Evolutionary conservation across 2,329 filamentous ascomycete genomes (phyloP).

Genomic region (Beauveria scarabaeidicola): DNA sequence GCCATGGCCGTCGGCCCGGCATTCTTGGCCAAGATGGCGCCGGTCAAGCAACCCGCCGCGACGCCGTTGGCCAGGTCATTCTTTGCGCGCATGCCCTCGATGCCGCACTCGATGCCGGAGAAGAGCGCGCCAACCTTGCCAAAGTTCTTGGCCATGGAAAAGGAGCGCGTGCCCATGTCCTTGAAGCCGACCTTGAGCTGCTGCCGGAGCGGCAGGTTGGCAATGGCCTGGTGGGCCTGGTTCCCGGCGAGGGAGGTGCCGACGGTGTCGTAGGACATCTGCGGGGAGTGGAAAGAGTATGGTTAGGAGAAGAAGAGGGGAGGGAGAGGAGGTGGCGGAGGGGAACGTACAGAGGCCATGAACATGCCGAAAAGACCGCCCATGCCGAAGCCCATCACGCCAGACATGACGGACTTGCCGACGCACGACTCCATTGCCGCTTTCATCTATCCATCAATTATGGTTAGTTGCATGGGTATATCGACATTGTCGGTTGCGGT

Average conservation of each 20-base stretch:
- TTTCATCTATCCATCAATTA: slow-evolving; percentile 54
- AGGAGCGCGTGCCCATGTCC: slow-evolving; percentile 85
- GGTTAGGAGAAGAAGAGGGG: not conserved
- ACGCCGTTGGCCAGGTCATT: slow-evolving; percentile 89
- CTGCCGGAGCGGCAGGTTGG: slow-evolving; percentile 68
- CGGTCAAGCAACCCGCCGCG: slow-evolving; percentile 81
- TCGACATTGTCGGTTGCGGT: not conserved
- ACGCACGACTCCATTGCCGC: slow-evolving; percentile 84
- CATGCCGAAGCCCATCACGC: slow-evolving; percentile 88
- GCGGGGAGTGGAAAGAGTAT: not conserved
- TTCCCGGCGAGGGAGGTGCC: slow-evolving; percentile 47
- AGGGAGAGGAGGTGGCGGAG: slow-evolving; percentile 1
- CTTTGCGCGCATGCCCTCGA: slow-evolving; percentile 86
- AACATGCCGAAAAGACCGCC: slow-evolving; percentile 93
- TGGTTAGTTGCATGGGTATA: not conserved
- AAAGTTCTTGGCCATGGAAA: slow-evolving; percentile 85
- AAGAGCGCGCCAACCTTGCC: slow-evolving; percentile 88
- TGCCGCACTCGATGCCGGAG: slow-evolving; percentile 87
- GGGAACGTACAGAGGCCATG: slow-evolving; percentile 77
- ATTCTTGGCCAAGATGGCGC: slow-evolving; percentile 75
- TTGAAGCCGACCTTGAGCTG: slow-evolving; percentile 82
- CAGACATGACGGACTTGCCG: slow-evolving; percentile 80
- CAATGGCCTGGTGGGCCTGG: slow-evolving; percentile 32
- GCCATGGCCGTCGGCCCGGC: slow-evolving; percentile 84
- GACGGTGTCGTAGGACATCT: slow-evolving; percentile 98